phyloP scores from a whole-genome alignment of 1,139 yeast species.

The Pneumocystis canis region DNA sequence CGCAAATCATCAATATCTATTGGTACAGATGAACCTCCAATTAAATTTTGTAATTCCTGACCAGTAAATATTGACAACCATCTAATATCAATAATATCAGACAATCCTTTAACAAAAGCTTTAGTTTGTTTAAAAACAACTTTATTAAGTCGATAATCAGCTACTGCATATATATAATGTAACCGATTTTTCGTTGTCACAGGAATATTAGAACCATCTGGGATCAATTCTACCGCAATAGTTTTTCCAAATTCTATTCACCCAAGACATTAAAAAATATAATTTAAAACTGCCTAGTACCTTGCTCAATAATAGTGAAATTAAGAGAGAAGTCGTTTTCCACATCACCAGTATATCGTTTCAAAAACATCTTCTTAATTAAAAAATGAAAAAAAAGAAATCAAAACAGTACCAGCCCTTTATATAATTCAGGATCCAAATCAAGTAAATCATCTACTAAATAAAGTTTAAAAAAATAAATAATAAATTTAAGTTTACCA shows the following conservation, averaged over 20 bases:
- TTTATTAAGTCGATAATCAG: slow-evolving; percentile 64
- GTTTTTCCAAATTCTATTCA: slow-evolving; percentile 20
- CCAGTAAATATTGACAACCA: slow-evolving; percentile 83
- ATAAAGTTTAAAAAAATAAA: slow-evolving; percentile 24
- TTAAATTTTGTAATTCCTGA: slow-evolving; percentile 63
- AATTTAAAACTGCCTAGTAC: slow-evolving; percentile 18
- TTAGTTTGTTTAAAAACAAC: slow-evolving; percentile 44
- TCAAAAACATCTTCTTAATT: slow-evolving; percentile 29
- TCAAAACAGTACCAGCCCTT: slow-evolving; percentile 33
- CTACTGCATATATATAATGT: slow-evolving; percentile 61
- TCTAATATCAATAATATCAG: slow-evolving; percentile 47
- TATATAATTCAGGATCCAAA: slow-evolving; percentile 54
- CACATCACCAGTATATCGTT: slow-evolving; percentile 43
- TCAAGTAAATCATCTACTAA: slow-evolving; percentile 68
- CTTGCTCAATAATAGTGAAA: slow-evolving; percentile 42
- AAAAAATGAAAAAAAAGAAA: not conserved
- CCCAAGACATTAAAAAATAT: not conserved
- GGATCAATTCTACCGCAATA: slow-evolving; percentile 41
- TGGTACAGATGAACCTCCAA: slow-evolving; percentile 65
- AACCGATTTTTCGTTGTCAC: slow-evolving; percentile 53
- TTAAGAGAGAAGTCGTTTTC: slow-evolving; percentile 45
- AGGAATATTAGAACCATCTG: slow-evolving; percentile 39
- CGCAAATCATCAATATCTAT: slow-evolving; percentile 59
- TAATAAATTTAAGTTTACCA: slow-evolving; percentile 1
- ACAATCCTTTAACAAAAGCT: slow-evolving; percentile 57